Conservation (phyloP, 164 flowering plant species). For the Echeveria elegans region DNA sequence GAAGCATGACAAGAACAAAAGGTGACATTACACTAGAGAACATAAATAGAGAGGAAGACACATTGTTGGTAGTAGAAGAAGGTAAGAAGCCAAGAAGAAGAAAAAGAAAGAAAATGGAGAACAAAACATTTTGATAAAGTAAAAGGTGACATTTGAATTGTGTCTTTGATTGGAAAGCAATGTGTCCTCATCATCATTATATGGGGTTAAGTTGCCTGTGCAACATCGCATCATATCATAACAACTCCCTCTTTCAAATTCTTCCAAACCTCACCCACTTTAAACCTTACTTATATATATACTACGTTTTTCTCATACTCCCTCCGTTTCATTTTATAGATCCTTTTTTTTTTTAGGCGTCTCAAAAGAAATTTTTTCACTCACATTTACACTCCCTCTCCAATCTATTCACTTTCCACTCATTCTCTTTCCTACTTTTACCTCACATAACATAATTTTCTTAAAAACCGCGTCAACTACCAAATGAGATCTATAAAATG, state of each 20-base stretch:
- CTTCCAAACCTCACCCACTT: conserved; percentile 6
- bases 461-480: too few relatives aligned
- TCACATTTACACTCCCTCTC: too few relatives aligned
- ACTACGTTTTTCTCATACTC: too few relatives aligned
- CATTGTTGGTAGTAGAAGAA: background rate
- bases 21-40: background rate
- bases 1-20: background rate
- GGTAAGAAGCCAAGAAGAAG: background rate
- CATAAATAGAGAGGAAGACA: background rate
- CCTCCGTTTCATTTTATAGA: too few relatives aligned
- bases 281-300: background rate
- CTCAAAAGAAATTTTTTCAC: too few relatives aligned
- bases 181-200: conserved; percentile 6
- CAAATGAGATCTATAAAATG: too few relatives aligned
- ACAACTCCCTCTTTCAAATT: conserved; percentile 5
- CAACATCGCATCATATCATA: conserved; percentile 3
- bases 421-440: too few relatives aligned
- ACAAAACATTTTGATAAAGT: conserved; percentile 5
- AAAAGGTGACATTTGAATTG: conserved; percentile 4
- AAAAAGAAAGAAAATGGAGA: background rate
- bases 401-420: too few relatives aligned
- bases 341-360: too few relatives aligned
- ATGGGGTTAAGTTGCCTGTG: background rate
- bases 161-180: conserved; percentile 7
- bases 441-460: too few relatives aligned